A percentile compares a stretch with the other conserved stretches of the same genome.
These are phyloP conservation scores for Closterium sp. DNA, from an alignment of 139 green algal species.

Conservation along the genomic window DNA sequence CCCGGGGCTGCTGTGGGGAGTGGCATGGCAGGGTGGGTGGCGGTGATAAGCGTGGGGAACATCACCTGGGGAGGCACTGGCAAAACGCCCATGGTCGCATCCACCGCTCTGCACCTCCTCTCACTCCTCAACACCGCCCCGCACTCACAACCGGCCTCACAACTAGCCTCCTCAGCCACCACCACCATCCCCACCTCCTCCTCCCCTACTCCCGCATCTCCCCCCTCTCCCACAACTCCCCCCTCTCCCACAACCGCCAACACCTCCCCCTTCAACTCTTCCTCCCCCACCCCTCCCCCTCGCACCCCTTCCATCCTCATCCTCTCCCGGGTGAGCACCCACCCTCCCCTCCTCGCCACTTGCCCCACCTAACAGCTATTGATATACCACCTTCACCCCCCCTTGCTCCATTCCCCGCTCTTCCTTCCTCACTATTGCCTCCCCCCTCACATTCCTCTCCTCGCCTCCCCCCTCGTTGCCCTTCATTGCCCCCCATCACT, in stretches of 20 bases:
- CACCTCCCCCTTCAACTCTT: no score
- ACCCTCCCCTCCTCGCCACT: background rate
- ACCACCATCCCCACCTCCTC: background rate
- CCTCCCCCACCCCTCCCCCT: no score
- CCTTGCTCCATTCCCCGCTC: no score
- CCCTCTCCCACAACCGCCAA: no score
- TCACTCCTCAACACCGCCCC: background rate
- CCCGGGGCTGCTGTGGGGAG: no score
- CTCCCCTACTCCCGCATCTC: background rate
- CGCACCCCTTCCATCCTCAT: background rate
- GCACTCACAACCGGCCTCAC: background rate
- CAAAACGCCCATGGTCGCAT: slow-evolving; percentile 39
- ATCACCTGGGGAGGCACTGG: slow-evolving; percentile 35
- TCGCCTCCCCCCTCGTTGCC: no score
- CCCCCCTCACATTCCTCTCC: no score
- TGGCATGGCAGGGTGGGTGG: slow-evolving; percentile 4
- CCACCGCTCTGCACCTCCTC: background rate
- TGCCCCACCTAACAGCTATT: background rate
- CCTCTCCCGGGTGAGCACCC: background rate
- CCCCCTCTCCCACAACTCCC: no score
- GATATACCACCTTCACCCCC: no score
- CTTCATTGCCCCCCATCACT: no score
- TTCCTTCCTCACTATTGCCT: no score
- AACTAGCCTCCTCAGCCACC: background rate
- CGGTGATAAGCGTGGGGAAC: slow-evolving; percentile 41